Percentiles rank a stretch among this genome's conserved stretches.
Conservation (phyloP, 805 yeast species). For the Brettanomyces custersianus region DNA sequence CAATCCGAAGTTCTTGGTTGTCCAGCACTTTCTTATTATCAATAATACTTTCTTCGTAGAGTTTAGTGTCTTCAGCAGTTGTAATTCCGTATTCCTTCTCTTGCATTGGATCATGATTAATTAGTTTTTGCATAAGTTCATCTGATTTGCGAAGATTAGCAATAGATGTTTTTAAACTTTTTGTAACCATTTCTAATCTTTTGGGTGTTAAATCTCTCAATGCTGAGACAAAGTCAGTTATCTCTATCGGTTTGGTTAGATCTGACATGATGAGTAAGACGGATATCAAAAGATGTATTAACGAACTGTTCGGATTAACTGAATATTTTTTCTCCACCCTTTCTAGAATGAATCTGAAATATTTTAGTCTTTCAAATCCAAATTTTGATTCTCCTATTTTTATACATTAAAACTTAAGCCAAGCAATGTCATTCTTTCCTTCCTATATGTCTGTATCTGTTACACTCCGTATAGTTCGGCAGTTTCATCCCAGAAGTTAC, state of each 20-base stretch:
- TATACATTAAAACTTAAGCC: no score
- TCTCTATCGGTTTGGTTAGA: conserved; percentile 17
- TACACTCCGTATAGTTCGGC: no score
- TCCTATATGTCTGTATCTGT: no score
- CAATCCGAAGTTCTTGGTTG: conserved; percentile 40
- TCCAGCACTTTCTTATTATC: conserved; percentile 50
- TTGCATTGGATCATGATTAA: conserved; percentile 22
- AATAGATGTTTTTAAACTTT: conserved; percentile 33
- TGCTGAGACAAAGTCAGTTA: conserved; percentile 22
- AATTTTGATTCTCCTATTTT: no score
- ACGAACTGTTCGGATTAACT: no score
- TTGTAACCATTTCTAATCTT: conserved; percentile 26
- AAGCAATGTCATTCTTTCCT: no score
- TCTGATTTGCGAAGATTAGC: conserved; percentile 45
- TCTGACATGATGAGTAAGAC: no score
- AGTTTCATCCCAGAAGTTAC: no score
- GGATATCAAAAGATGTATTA: no score
- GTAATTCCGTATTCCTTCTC: conserved; percentile 8
- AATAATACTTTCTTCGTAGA: conserved; percentile 44
- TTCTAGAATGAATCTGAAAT: no score
- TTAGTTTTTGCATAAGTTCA: conserved; percentile 33
- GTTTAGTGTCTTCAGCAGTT: conserved; percentile 31
- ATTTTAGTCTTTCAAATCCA: no score
- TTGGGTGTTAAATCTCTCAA: conserved; percentile 32
- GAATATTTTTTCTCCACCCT: no score